phyloP scores from a whole-genome alignment of 192 early-diverging fungal genomes.

The Tieghemiomyces parasiticus region DNA sequence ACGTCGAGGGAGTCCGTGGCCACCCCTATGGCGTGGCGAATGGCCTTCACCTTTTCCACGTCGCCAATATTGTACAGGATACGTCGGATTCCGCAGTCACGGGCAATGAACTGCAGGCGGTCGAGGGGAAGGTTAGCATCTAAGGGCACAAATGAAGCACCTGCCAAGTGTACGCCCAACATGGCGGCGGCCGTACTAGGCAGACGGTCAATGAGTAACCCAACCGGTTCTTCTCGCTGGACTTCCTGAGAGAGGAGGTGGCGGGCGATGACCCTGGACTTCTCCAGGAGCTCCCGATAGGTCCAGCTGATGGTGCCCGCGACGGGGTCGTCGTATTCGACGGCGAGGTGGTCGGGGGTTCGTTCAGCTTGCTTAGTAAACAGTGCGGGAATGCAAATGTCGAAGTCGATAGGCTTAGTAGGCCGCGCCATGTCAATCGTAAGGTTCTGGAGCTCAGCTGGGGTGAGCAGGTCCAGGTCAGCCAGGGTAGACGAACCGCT shows the following conservation, averaged over 20 bases:
- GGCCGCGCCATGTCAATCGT: no score
- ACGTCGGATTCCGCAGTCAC: background rate
- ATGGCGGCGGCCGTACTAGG: no score
- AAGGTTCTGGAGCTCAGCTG: no score
- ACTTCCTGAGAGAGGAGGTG: background rate
- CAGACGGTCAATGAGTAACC: background rate
- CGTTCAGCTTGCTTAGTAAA: no score
- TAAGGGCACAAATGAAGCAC: background rate
- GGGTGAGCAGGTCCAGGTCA: no score
- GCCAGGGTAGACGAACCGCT: no score
- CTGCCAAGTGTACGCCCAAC: background rate
- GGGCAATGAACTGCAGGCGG: background rate
- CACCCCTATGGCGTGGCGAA: background rate
- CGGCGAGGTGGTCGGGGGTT: no score
- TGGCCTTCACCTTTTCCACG: no score
- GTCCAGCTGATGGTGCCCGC: background rate
- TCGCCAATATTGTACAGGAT: background rate
- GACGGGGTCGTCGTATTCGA: no score
- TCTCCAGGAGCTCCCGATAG: background rate
- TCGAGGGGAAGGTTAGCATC: background rate
- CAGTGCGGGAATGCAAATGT: no score
- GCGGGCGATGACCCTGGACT: background rate
- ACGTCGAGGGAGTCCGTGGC: background rate
- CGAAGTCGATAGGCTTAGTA: no score
- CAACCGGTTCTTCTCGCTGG: background rate